Conservation (phyloP, 208 protist species). For the Crithidia bombi region DNA sequence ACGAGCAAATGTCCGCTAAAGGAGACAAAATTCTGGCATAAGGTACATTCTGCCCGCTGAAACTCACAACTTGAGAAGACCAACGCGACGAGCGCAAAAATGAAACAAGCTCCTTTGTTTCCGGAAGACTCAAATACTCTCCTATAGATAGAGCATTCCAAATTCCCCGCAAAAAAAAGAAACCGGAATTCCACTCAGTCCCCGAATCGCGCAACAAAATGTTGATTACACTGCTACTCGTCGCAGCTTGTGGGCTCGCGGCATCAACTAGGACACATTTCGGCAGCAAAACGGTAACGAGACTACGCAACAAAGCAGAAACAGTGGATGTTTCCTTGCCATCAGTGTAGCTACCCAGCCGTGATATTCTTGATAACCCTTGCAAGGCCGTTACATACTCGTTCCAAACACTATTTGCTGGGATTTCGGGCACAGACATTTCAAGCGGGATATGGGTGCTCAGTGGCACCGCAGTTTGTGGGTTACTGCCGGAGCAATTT, state of each 20-base stretch:
- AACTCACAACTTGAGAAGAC: slow-evolving; percentile 41
- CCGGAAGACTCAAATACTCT: slow-evolving; percentile 43
- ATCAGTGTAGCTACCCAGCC: slow-evolving; percentile 11
- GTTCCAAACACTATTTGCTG: background rate
- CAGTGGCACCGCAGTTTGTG: slow-evolving; percentile 30
- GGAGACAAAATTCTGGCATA: slow-evolving; percentile 54
- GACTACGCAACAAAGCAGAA: slow-evolving; percentile 6
- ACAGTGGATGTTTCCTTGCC: slow-evolving; percentile 17
- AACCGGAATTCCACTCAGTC: slow-evolving; percentile 21
- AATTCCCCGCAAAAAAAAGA: slow-evolving; percentile 39
- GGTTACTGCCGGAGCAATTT: slow-evolving; percentile 25
- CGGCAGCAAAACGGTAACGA: slow-evolving; percentile 20
- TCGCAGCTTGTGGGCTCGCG: background rate
- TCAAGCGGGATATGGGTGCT: slow-evolving; percentile 24
- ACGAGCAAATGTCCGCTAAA: slow-evolving; percentile 52
- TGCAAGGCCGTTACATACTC: slow-evolving; percentile 13
- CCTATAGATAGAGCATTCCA: slow-evolving; percentile 70
- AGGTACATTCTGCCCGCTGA: slow-evolving; percentile 29
- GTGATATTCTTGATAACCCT: slow-evolving; percentile 13
- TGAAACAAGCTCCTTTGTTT: slow-evolving; percentile 39
- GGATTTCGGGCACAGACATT: background rate
- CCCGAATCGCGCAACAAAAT: slow-evolving; percentile 4
- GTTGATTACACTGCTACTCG: background rate
- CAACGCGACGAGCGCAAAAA: slow-evolving; percentile 64
- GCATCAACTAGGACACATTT: slow-evolving; percentile 26